Percentiles rank a stretch among this genome's conserved stretches.
These are phyloP conservation scores for Paxillus ammoniavirescens DNA, from an alignment of 768 basidiomycete species.

Conservation along the genomic window DNA sequence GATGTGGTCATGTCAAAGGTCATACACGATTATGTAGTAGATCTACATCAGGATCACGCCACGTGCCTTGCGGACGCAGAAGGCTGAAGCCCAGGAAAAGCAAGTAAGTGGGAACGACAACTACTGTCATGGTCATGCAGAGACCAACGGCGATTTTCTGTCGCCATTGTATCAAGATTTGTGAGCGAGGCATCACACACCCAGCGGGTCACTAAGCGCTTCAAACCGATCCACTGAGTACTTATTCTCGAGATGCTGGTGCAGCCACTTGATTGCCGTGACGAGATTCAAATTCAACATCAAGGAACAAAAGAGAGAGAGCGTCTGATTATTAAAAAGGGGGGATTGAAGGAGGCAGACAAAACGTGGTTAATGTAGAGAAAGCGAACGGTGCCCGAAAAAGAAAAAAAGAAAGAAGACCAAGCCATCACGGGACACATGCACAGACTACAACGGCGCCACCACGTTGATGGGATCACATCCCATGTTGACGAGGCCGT, in stretches of 20 bases:
- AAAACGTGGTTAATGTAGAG: slow-evolving; percentile 11
- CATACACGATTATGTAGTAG: too few species aligned
- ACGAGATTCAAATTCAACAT: slow-evolving; percentile 14
- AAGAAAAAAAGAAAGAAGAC: not conserved
- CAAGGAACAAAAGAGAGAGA: slow-evolving; percentile 19
- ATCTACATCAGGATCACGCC: too few species aligned
- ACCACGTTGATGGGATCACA: slow-evolving; percentile 16
- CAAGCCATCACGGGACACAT: slow-evolving; percentile 6
- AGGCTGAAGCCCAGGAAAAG: too few species aligned
- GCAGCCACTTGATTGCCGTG: not conserved
- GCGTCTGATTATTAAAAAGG: slow-evolving; percentile 15
- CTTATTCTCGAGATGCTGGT: not conserved
- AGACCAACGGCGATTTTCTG: too few species aligned
- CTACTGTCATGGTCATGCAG: too few species aligned
- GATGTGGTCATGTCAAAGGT: not conserved
- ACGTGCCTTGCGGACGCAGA: too few species aligned
- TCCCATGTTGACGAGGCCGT: slow-evolving; percentile 27
- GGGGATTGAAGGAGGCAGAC: slow-evolving; percentile 10
- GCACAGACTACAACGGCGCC: not conserved
- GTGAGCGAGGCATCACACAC: not conserved
- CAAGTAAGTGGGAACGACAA: too few species aligned
- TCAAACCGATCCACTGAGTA: not conserved
- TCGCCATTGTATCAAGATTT: too few species aligned
- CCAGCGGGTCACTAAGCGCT: not conserved
- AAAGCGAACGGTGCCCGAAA: slow-evolving; percentile 18